Conservation (phyloP, 2,329 filamentous ascomycete genomes). For the Cladosporium sp. region DNA sequence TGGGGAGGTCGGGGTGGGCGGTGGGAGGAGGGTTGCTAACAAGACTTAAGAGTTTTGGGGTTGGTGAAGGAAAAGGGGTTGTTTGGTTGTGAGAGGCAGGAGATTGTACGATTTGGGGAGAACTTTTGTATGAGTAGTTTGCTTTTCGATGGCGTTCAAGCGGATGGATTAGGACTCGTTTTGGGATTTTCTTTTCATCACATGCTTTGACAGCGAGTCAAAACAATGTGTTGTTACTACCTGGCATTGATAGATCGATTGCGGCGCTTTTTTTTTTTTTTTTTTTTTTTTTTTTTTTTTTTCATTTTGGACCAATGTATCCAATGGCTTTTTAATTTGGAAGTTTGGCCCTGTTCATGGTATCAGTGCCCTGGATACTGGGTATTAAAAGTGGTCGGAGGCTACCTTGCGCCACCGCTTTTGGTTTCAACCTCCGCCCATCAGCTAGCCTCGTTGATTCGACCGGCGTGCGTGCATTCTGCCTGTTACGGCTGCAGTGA, state of each 20-base stretch:
- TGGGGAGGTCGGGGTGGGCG: neutral
- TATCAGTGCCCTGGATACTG: neutral
- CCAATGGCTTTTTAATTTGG: neutral
- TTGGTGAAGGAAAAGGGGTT: neutral
- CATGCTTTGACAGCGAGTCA: too few relatives aligned
- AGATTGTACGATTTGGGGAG: neutral
- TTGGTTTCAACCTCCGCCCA: too few relatives aligned
- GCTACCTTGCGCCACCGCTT: neutral
- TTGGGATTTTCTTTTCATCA: too few relatives aligned
- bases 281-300: too few relatives aligned
- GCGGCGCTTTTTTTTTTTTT: neutral
- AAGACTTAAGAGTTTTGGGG: neutral
- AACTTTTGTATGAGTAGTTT: slow-evolving; percentile 6
- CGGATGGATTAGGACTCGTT: neutral
- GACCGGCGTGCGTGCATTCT: too few relatives aligned
- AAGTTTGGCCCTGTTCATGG: neutral
- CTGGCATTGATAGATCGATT: neutral
- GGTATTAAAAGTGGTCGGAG: neutral
- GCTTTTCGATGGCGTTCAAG: neutral
- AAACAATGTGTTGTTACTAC: neutral
- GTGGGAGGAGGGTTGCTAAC: neutral
- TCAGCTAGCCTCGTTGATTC: too few relatives aligned
- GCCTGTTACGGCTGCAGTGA: too few relatives aligned
- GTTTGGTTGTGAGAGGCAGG: neutral
- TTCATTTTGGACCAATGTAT: too few relatives aligned